These are phyloP conservation scores for Alternaria alternata DNA, from an alignment of 2,329 filamentous ascomycete genomes.

Conservation along the genomic window DNA sequence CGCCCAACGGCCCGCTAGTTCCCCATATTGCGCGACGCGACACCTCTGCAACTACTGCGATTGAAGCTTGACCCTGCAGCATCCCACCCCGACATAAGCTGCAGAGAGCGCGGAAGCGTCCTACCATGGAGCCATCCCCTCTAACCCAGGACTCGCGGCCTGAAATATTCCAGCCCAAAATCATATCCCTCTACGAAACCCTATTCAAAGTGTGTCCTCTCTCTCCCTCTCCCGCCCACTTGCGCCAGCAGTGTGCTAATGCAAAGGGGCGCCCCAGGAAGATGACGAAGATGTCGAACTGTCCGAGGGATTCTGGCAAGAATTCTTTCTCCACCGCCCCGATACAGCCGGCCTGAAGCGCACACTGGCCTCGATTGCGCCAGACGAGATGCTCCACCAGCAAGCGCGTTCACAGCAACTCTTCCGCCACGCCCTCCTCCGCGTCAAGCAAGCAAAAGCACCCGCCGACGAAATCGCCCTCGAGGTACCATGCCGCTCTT, in stretches of 20 bases:
- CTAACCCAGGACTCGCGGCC: slow-evolving; percentile 91
- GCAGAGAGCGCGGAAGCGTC: background rate
- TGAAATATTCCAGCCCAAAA: slow-evolving; percentile 91
- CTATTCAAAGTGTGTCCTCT: slow-evolving; percentile 68
- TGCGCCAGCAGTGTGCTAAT: slow-evolving; percentile 17
- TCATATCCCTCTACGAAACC: slow-evolving; percentile 85
- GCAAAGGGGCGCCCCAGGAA: slow-evolving; percentile 54
- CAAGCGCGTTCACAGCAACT: slow-evolving; percentile 80
- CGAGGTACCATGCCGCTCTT: slow-evolving; percentile 68
- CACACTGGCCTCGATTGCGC: slow-evolving; percentile 73
- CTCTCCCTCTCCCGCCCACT: background rate
- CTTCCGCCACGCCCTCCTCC: slow-evolving; percentile 75
- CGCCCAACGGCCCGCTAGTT: slow-evolving; percentile 15
- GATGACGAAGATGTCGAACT: slow-evolving; percentile 70
- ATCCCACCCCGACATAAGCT: background rate
- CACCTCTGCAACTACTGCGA: background rate
- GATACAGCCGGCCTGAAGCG: slow-evolving; percentile 73
- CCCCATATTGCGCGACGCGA: slow-evolving; percentile 9
- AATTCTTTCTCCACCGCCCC: slow-evolving; percentile 90
- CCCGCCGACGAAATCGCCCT: slow-evolving; percentile 80
- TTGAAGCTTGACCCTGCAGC: background rate
- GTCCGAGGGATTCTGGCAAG: slow-evolving; percentile 91
- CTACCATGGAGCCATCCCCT: slow-evolving; percentile 83
- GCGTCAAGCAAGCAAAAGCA: slow-evolving; percentile 68
- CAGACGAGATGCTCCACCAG: slow-evolving; percentile 77